Evolutionary conservation across 352 stramenopile genomes (phyloP), one percentile per base, ranked within the genome.

Genomic region (Phytophthora syringae): DNA sequence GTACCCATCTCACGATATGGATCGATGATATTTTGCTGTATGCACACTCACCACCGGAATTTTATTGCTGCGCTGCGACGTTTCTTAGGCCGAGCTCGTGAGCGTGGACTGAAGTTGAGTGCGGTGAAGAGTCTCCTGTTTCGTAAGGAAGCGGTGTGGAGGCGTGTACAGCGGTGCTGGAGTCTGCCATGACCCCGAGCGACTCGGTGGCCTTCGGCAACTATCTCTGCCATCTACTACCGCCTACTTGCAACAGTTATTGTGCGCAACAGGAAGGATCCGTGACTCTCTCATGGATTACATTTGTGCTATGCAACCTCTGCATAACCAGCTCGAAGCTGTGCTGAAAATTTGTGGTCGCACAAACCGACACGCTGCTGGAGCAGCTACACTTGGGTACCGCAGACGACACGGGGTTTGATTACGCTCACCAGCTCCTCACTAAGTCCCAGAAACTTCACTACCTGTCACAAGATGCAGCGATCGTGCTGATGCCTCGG

Each of bases 251-350:
- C 54, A 78, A 39, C 44, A 75, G 18, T 72, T 75, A 18, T 21
- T 78, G 2, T 78, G 54, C 16, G 54, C 64, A 22, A 24, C 47
- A 5, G 64, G 64, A 7, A 69, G 65, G 51, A 42, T 79, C 21
- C 32, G 52, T 0, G 59, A 74, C 4, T 56, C 44, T 12, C 15
- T 79, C 3, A 52, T 72, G 16, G 67, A 70, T 21, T 79, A 64
- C n/a, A n/a, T 11, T 10, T 13, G 36, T 10, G n/a, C 16, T 2
- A 42, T 21, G 13, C 36, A n/a, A 5, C 36, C 36, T 7, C 15
- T 42, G 15, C 36, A 42, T 42, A 13, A 42, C 15, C n/a, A 42
- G 16, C n/a, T 42, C 5, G 36, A 42, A 9, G 36, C 36, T 1
- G 36, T 21, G 36, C 1, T 42, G 5, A 5, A 15, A 20, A 3